Base-by-base conservation (phyloP, 2,329 filamentous ascomycete genomes). In the Thielaviopsis populi region DNA sequence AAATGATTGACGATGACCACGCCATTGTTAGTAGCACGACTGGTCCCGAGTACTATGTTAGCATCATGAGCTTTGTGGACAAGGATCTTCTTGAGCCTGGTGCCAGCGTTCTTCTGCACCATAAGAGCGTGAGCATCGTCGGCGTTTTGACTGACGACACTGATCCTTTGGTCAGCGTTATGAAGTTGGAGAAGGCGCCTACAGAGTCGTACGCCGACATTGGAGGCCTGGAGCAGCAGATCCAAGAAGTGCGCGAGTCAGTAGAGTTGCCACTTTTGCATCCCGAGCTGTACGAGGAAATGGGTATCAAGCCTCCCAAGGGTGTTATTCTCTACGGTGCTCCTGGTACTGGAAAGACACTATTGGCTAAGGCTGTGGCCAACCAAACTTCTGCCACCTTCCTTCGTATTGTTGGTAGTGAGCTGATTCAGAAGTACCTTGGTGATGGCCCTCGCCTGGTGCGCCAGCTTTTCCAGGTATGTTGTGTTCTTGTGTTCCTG, bases 21-120 rank as follows among this genome's bases (percentile, higher is more conserved):
- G 94, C 94, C 67, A 99, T 99, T 72, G 94, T 99, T 42, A 96
- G 91, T 19, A 96, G 91, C 74, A 95, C 94, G 0, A 97, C 94
- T 6, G 94, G 94, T 0, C 94, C 94, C 0, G 94, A 99, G 75
- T 99, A 96, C 81, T 99, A 97, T 74, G 94, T 99, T 69, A 96
- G 91, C 70, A 99, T 99, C 82, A 97, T 97, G 94, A 96, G 92
- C 63, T 99, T 99, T 71, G 94, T 99, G 69, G 94, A 99, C 80
- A 99, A 99, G 77, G 94, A 99, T 72, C 83, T 99, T 3, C 82
- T 99, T 53, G 94, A 99, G 76, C 94, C 94, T 1, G 95, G 95
- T 67, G 91, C 94, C 19, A 96, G 91, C 70, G 94, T 99, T 59
- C 79, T 99, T 59, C 79, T 99, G 66, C 94, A 99, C 72, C 94